Base-by-base conservation (phyloP, 2,329 filamentous ascomycete species). In the Plectosphaerella plurivora region DNA sequence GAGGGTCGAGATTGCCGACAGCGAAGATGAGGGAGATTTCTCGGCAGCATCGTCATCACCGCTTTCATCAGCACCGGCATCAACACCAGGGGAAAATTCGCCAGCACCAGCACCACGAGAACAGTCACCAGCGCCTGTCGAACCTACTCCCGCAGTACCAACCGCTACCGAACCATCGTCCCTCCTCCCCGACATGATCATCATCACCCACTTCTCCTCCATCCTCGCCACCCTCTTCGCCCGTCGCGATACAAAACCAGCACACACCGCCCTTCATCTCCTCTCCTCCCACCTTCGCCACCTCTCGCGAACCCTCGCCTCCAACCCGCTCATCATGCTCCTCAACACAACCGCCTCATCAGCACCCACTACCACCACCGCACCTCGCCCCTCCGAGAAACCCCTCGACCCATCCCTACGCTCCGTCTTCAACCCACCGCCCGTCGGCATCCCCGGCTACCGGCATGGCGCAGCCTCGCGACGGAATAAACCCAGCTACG, bases 171-270 rank as follows among this genome's bases (percentile, higher is more conserved):
- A n/a, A 44, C 45, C 33, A 51, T 22, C 48, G 57, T 39, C 22
- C 51, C 20, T 47, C n/a, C 50, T 60, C 12, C 73, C 74, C 8
- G 73, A 76, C 51, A 65, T 84, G 39, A 71, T 85, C 45, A 67
- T 84, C 50, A 66, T 84, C 51, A 81, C 81, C 8, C 77, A 82
- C 64, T 74, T 81, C 61, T 76, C 77, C 2, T 59, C 68, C 15
- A 69, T 84, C 4, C 70, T 84, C 18, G 74, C 72, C 24, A 64
- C 73, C 5, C 71, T 84, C 47, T 84, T 84, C 65, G 67, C 76
- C 2, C 70, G 73, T 51, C 72, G 73, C 54, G 70, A 74, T 58
- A 76, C 68, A 54, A 60, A 67, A 4, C 60, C 69, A 41, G 81
- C 80, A 1, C 80, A 83, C 64, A 61, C 63, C 5, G 65, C 68